Evolutionary conservation across 2,329 filamentous ascomycete genomes (phyloP).

Genomic region (Monosporascus sp.): DNA sequence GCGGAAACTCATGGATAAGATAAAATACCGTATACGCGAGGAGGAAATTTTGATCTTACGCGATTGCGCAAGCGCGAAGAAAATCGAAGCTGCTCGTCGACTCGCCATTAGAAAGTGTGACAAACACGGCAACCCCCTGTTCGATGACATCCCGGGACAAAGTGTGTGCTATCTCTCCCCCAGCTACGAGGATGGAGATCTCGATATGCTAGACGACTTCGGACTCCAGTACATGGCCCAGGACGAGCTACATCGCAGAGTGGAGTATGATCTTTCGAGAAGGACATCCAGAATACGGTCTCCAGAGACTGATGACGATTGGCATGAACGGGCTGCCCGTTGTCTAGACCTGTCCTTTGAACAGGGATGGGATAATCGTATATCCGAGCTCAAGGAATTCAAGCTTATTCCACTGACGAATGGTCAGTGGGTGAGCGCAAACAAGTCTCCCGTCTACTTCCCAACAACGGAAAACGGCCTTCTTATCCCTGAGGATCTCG

Average conservation of each 20-base stretch:
- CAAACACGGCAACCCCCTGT: conserved; percentile 16
- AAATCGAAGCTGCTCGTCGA: neutral
- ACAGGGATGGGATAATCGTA: neutral
- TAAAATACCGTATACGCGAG: conserved; percentile 10
- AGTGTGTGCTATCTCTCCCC: conserved; percentile 8
- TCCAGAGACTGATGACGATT: conserved; percentile 9
- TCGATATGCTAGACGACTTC: conserved; percentile 4
- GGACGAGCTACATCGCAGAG: conserved; percentile 3
- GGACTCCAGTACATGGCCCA: neutral
- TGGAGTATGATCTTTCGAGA: conserved; percentile 6
- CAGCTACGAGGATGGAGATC: conserved; percentile 1
- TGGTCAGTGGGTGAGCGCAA: conserved; percentile 11
- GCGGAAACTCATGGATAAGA: conserved; percentile 16
- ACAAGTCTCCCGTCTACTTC: neutral
- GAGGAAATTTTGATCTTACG: conserved; percentile 2
- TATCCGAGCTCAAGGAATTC: conserved; percentile 1
- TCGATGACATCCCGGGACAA: conserved; percentile 12
- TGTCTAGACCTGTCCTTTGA: conserved; percentile 5
- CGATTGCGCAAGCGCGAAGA: neutral
- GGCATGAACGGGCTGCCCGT: conserved; percentile 15
- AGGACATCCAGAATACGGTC: conserved; percentile 12
- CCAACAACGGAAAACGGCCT: neutral
- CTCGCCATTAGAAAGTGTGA: conserved; percentile 2
- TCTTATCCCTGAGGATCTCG: neutral
- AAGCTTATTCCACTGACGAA: conserved; percentile 11